phyloP scores from a whole-genome alignment of 2,329 filamentous ascomycete species.

The Xylariales sp. region DNA sequence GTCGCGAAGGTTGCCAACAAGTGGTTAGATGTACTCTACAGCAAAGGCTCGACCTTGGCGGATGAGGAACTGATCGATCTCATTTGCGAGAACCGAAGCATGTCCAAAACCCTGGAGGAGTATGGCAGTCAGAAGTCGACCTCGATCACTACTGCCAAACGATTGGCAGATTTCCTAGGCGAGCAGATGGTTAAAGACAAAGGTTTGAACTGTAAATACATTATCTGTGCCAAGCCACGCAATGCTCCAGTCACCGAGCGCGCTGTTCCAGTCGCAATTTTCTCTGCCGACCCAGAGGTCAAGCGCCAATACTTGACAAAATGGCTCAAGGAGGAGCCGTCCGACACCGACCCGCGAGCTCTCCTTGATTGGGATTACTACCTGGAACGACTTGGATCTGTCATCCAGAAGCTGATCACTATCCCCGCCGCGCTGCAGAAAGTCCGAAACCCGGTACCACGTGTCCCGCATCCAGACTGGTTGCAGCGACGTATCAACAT shows the following conservation, averaged over 20 bases:
- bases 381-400: slow-evolving; percentile 87
- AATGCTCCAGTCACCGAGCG: slow-evolving; percentile 92
- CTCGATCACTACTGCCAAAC: slow-evolving; percentile 96
- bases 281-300: slow-evolving; percentile 84
- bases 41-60: slow-evolving; percentile 80
- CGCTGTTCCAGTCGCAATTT: slow-evolving; percentile 92
- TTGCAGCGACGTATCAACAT: slow-evolving; percentile 87
- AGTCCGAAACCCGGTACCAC: slow-evolving; percentile 86
- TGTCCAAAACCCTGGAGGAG: slow-evolving; percentile 95
- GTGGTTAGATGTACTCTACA: slow-evolving; percentile 93
- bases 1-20: slow-evolving; percentile 94
- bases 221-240: slow-evolving; percentile 84
- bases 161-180: slow-evolving; percentile 90
- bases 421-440: slow-evolving; percentile 97
- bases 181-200: slow-evolving; percentile 99
- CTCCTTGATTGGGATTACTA: slow-evolving; percentile 98
- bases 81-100: slow-evolving; percentile 99
- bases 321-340: slow-evolving; percentile 91
- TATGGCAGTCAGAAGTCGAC: slow-evolving; percentile 96
- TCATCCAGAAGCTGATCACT: slow-evolving; percentile 98
- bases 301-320: slow-evolving; percentile 89
- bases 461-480: slow-evolving; percentile 95
- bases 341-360: slow-evolving; percentile 82
- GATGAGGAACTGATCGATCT: slow-evolving; percentile 98
- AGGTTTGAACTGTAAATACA: slow-evolving; percentile 98